A percentile compares a stretch with the other conserved stretches of the same genome.
phyloP scores from a whole-genome alignment of 352 stramenopile species.

The Achlya hypogyna region DNA sequence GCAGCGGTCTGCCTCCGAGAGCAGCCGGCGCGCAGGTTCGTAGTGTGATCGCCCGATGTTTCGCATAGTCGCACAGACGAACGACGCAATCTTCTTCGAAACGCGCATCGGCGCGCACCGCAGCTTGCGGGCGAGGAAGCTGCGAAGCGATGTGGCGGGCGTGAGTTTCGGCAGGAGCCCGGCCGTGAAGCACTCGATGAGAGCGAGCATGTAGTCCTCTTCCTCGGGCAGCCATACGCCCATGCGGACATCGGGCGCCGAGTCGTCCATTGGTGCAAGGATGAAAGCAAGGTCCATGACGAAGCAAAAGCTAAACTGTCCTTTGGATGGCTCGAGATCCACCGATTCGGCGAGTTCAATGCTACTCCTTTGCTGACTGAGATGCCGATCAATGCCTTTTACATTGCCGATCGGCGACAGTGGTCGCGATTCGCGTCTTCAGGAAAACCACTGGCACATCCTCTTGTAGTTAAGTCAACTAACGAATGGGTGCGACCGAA shows the following conservation, averaged over 20 bases:
- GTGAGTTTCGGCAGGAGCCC: constrained; percentile 51
- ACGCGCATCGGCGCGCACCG: constrained; percentile 73
- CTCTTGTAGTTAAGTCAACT: too few species aligned
- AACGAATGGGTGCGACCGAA: too few species aligned
- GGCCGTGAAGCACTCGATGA: constrained; percentile 62
- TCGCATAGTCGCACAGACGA: background rate
- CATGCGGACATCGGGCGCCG: constrained; percentile 24
- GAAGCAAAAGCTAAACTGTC: background rate
- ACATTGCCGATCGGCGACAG: too few species aligned
- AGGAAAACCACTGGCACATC: too few species aligned
- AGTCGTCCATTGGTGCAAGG: background rate
- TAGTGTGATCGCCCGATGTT: background rate
- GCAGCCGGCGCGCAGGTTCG: background rate
- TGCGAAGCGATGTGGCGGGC: constrained; percentile 59
- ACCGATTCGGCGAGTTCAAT: too few species aligned
- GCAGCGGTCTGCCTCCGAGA: background rate
- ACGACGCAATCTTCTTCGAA: constrained; percentile 56
- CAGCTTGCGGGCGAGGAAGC: constrained; percentile 55
- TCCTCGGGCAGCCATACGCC: constrained; percentile 47
- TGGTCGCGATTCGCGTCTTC: too few species aligned
- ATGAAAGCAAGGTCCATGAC: background rate
- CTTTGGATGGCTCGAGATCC: too few species aligned
- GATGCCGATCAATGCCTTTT: too few species aligned
- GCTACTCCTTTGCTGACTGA: too few species aligned
- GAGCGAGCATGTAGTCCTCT: constrained; percentile 46